A percentile compares a stretch with the other conserved stretches of the same genome.
Evolutionary conservation across 2,329 filamentous ascomycete species (phyloP).

Genomic region (Canariomyces notabilis): DNA sequence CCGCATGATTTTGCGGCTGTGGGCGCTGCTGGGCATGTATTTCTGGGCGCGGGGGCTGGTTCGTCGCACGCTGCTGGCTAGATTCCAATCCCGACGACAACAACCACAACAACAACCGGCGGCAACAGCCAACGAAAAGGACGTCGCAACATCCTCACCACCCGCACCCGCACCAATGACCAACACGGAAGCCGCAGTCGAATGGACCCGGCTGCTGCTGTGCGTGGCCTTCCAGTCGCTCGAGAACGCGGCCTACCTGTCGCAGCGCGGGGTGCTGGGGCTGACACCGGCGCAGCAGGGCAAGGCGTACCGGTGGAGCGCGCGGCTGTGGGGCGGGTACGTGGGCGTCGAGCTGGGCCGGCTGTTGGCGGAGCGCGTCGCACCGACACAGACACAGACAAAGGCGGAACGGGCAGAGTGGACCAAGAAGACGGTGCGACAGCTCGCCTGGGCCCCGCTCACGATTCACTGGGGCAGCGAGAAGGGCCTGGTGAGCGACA

Average conservation of each 20-base stretch:
- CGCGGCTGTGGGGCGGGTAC: constrained; percentile 74
- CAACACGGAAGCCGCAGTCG: constrained; percentile 44
- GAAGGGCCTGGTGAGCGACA: constrained; percentile 47
- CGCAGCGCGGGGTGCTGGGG: constrained; percentile 64
- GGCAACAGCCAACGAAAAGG: constrained; percentile 23
- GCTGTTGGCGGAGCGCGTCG: constrained; percentile 46
- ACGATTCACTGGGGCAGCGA: constrained; percentile 68
- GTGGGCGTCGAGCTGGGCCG: constrained; percentile 70
- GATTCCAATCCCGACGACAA: no score
- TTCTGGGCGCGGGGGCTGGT: constrained; percentile 56
- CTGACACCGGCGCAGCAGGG: constrained; percentile 52
- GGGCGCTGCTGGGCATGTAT: constrained; percentile 71
- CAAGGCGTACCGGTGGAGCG: constrained; percentile 65
- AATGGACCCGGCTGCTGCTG: constrained; percentile 62
- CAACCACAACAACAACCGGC: constrained; percentile 23
- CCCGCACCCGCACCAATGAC: constrained; percentile 32
- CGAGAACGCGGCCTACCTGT: constrained; percentile 79
- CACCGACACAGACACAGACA: constrained; percentile 28
- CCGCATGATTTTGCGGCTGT: constrained; percentile 69
- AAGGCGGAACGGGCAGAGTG: constrained; percentile 43
- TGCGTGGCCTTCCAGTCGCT: constrained; percentile 69
- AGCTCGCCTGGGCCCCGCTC: constrained; percentile 25
- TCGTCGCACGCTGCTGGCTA: constrained; percentile 30
- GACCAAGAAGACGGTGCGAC: constrained; percentile 18
- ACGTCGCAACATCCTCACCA: constrained; percentile 27